Percentiles rank a stretch among this genome's conserved stretches.
Evolutionary conservation across 768 basidiomycete species (phyloP).

Genomic region (Inosperma sp.): DNA sequence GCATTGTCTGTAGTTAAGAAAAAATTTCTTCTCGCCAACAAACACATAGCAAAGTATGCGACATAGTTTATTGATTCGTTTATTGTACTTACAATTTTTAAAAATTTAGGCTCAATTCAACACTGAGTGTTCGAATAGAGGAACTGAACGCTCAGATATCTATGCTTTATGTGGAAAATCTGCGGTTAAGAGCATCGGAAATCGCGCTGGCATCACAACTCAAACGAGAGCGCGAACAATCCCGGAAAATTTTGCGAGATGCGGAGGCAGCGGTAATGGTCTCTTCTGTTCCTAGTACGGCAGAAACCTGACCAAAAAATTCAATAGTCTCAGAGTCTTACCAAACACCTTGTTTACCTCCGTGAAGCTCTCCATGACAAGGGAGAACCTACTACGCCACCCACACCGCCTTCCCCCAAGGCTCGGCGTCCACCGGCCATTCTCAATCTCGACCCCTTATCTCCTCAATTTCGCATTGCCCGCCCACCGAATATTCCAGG

Average conservation of each 20-base stretch:
- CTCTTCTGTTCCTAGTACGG: constrained; percentile 5
- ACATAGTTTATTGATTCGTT: background rate
- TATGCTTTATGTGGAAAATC: constrained; percentile 76
- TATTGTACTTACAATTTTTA: background rate
- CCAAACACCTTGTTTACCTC: constrained; percentile 60
- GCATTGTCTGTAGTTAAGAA: constrained; percentile 67
- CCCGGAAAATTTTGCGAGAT: constrained; percentile 64
- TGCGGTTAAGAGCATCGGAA: constrained; percentile 75
- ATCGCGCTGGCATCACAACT: constrained; percentile 71
- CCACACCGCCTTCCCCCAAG: constrained; percentile 45
- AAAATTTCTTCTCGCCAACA: constrained; percentile 87
- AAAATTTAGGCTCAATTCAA: constrained; percentile 68
- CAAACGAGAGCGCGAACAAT: constrained; percentile 77
- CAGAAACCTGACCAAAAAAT: constrained; percentile 10
- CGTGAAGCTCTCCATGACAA: constrained; percentile 57
- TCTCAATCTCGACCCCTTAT: constrained; percentile 30
- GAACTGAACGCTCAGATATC: constrained; percentile 82
- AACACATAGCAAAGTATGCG: constrained; percentile 83
- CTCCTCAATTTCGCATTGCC: constrained; percentile 54
- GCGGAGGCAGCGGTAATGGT: constrained; percentile 65
- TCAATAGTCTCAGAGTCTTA: constrained; percentile 50
- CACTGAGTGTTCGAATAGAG: constrained; percentile 77
- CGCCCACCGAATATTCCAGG: constrained; percentile 62
- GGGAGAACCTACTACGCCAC: constrained; percentile 30
- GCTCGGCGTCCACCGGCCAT: constrained; percentile 42